Conservation (phyloP, 306 rosid species). For the Pyrus communis region DNA sequence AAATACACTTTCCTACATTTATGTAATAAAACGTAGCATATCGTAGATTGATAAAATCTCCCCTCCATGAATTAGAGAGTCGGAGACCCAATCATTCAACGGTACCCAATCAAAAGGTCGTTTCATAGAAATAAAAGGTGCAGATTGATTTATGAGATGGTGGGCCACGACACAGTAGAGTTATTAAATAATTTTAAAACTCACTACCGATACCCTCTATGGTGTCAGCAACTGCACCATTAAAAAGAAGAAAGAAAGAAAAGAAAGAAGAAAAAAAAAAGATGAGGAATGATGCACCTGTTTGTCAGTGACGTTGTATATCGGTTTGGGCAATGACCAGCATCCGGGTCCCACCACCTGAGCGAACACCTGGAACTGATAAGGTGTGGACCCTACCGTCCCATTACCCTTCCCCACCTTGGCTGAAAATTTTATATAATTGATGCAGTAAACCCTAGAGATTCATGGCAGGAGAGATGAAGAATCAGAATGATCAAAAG, state of each 20-base stretch:
- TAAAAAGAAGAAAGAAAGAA: background rate
- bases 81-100: conserved; percentile 51
- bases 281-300: conserved; percentile 95
- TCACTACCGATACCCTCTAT: conserved; percentile 43
- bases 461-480: conserved; percentile 29
- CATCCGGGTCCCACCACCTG: conserved; percentile 68
- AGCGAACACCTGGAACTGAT: conserved; percentile 94
- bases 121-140: conserved; percentile 35
- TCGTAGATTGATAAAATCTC: no score
- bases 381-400: conserved; percentile 59
- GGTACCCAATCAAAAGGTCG: conserved; percentile 20
- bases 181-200: conserved; percentile 24
- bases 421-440: conserved; percentile 51
- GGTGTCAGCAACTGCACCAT: conserved; percentile 33
- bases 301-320: conserved; percentile 91
- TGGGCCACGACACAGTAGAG: conserved; percentile 39
- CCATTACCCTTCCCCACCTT: conserved; percentile 28
- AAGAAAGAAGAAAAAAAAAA: background rate
- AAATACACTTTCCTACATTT: no score
- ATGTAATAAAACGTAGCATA: no score
- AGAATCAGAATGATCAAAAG: conserved; percentile 21
- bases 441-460: conserved; percentile 53
- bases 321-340: conserved; percentile 69
- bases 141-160: conserved; percentile 44
- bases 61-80: background rate